Evolutionary conservation across 2,329 filamentous ascomycete genomes (phyloP), one percentile per base, ranked within the genome.

Genomic region (Chaetothyriales sp.): DNA sequence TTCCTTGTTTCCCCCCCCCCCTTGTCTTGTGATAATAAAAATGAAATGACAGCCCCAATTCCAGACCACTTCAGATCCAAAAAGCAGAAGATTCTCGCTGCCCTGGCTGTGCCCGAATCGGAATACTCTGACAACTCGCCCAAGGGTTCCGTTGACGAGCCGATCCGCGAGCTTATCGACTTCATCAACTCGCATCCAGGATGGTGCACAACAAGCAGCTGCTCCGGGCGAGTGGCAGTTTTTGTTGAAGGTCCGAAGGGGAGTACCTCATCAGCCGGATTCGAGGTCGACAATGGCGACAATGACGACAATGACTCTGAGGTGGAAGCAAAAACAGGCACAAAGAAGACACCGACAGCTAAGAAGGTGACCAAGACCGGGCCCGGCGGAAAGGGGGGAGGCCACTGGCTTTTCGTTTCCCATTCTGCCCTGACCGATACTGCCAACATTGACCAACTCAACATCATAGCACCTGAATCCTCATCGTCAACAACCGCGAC

Each of bases 121-220:
- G 76, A 84, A 53, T 94, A 95, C 66, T 78, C 79, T 43, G 90
- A 95, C 66, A 75, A 83, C 6, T 94, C 86, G 1, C 89, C 90
- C 2, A 95, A 95, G 70, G 90, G 89, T 15, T 84, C 81, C 0
- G 77, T 96, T 18, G 90, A 96, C 65, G 77, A 71, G 46, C 83
- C 80, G 0, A 88, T 96, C 57, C 77, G 82, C 46, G 74, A 81
- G 19, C 71, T 95, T 49, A 88, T 96, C 54, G 74, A 76, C 48
- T 50, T 57, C 46, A 83, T 96, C 64, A 96, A 96, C 66, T 65
- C 61, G 1, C 63, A 83, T 5, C 76, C 81, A 1, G 87, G 86
- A 1, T 77, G 89, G 43, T 87, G 93, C 32, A 95, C 90, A 1
- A 95, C 89, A 2, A 95, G 88, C 68, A 95, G 88, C 66, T 96